These are phyloP conservation scores for Daucus carota DNA, from an alignment of 129 eudicot species.

Conservation along the genomic window DNA sequence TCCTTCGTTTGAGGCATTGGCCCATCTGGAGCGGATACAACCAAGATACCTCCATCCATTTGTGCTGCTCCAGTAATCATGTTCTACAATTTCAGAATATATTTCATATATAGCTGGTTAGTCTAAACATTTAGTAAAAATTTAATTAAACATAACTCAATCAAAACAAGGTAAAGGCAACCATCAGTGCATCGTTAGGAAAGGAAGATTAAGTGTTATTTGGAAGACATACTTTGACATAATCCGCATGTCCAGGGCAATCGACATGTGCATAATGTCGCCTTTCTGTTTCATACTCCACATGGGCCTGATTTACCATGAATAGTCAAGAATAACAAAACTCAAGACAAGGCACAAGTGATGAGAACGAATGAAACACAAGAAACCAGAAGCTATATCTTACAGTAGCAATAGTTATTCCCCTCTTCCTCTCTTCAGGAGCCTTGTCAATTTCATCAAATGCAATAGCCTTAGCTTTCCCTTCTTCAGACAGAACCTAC, in stretches of 20 bases:
- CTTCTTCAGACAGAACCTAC: slow-evolving; percentile 20
- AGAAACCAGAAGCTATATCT: neutral
- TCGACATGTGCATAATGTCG: slow-evolving; percentile 20
- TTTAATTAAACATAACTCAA: neutral
- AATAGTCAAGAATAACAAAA: neutral
- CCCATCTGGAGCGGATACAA: slow-evolving; percentile 25
- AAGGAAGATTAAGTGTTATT: too few species aligned
- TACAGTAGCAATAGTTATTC: slow-evolving; percentile 24
- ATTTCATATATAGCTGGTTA: neutral
- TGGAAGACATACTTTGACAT: slow-evolving; percentile 11
- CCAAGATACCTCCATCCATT: slow-evolving; percentile 28
- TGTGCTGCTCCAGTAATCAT: slow-evolving; percentile 28
- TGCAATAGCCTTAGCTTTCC: slow-evolving; percentile 29
- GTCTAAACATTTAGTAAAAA: neutral
- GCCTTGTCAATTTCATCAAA: slow-evolving; percentile 30
- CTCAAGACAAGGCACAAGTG: neutral
- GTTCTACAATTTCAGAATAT: slow-evolving; percentile 10
- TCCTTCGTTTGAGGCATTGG: slow-evolving; percentile 27
- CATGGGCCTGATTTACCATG: slow-evolving; percentile 11
- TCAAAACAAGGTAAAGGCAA: neutral
- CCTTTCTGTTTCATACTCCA: slow-evolving; percentile 20
- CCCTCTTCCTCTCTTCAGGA: slow-evolving; percentile 33
- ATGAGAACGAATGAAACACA: neutral
- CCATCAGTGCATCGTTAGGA: neutral
- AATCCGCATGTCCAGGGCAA: slow-evolving; percentile 21